Conservation (phyloP, 176 grass and related monocot species). For the Pharus latifolius region DNA sequence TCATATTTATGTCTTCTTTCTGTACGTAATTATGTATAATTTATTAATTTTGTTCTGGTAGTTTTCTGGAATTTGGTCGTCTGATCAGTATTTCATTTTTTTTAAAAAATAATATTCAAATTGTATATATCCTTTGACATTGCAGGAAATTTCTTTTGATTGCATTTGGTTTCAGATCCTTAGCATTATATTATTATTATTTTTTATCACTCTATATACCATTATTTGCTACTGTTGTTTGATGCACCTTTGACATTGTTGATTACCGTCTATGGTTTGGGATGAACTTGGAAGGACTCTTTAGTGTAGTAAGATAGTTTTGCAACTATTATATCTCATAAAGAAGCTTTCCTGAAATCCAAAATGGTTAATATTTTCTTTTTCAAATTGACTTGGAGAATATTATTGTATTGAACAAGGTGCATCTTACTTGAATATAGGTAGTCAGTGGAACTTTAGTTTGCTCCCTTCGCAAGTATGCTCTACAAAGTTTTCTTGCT, state of each 20-base stretch:
- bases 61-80: neutral
- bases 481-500: constrained; percentile 1
- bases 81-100: neutral
- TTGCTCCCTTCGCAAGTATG: constrained; percentile 18
- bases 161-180: neutral
- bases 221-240: neutral
- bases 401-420: neutral
- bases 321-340: neutral
- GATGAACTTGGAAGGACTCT: neutral
- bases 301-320: neutral
- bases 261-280: neutral
- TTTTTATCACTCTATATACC: no score
- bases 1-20: neutral
- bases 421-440: neutral
- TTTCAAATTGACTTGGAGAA: neutral
- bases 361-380: neutral
- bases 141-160: neutral
- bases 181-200: neutral
- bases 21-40: neutral
- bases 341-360: neutral
- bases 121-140: neutral
- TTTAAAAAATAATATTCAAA: neutral
- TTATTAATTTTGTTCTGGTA: neutral
- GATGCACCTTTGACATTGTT: neutral
- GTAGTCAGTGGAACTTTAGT: neutral